A percentile compares a stretch with the other conserved stretches of the same genome.
Conservation (phyloP, 768 basidiomycete genomes). For the Leccinum fibrillosum region DNA sequence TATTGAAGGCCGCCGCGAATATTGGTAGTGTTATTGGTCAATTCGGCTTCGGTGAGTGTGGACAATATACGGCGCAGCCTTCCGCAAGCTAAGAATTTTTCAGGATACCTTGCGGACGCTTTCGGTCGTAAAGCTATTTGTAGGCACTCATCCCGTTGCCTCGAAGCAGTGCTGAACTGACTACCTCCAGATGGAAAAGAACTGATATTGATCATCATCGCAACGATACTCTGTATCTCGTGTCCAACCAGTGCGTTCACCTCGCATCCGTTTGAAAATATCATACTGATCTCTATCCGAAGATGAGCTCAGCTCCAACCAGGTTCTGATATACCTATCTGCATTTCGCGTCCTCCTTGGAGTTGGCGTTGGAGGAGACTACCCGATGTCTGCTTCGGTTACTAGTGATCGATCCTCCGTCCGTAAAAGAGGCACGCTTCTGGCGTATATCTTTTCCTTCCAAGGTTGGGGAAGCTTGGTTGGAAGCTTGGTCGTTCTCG, state of each 20-base stretch:
- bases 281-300: slow-evolving; percentile 3
- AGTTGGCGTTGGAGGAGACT: slow-evolving; percentile 77
- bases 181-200: slow-evolving; percentile 61
- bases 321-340: slow-evolving; percentile 58
- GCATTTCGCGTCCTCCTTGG: slow-evolving; percentile 73
- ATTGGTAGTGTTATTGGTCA: slow-evolving; percentile 73
- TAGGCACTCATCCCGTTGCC: slow-evolving; percentile 22
- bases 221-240: slow-evolving; percentile 66
- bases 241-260: slow-evolving; percentile 51
- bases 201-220: slow-evolving; percentile 76
- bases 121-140: slow-evolving; percentile 69
- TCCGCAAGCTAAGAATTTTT: neutral
- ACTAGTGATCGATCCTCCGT: slow-evolving; percentile 65
- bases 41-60: slow-evolving; percentile 51
- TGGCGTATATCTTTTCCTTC: slow-evolving; percentile 74
- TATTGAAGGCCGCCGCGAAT: slow-evolving; percentile 66
- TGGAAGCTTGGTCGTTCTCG: slow-evolving; percentile 58
- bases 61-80: neutral
- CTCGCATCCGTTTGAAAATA: neutral
- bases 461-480: slow-evolving; percentile 76
- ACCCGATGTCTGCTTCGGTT: slow-evolving; percentile 72
- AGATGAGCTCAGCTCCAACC: slow-evolving; percentile 50
- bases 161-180: slow-evolving; percentile 1
- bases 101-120: slow-evolving; percentile 63
- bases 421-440: slow-evolving; percentile 65